These are phyloP conservation scores for Colletotrichum scovillei DNA, from an alignment of 2,329 filamentous ascomycete genomes.

Conservation along the genomic window DNA sequence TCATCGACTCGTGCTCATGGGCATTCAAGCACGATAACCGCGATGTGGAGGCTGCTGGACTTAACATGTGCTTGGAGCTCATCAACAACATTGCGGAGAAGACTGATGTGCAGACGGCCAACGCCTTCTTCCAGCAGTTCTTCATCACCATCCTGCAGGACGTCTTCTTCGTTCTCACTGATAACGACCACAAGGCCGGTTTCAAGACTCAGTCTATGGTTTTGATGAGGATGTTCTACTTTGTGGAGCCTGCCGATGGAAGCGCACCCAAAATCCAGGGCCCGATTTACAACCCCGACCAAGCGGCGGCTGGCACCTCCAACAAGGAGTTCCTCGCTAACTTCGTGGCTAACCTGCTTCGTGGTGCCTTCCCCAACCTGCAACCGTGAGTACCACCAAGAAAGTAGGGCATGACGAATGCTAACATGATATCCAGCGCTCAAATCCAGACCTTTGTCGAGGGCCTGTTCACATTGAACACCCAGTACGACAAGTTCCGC, in stretches of 20 bases:
- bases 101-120: slow-evolving; percentile 85
- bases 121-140: slow-evolving; percentile 98
- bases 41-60: slow-evolving; percentile 93
- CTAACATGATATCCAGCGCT: slow-evolving; percentile 64
- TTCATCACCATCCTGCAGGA: slow-evolving; percentile 96
- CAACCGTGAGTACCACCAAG: slow-evolving; percentile 74
- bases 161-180: slow-evolving; percentile 97
- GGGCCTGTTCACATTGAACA: slow-evolving; percentile 88
- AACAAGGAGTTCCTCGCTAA: slow-evolving; percentile 92
- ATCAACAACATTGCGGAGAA: slow-evolving; percentile 95
- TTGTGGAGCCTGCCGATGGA: slow-evolving; percentile 80
- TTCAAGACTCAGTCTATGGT: slow-evolving; percentile 98
- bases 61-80: slow-evolving; percentile 98
- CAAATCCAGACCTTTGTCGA: slow-evolving; percentile 94
- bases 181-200: slow-evolving; percentile 97
- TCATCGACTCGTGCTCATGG: slow-evolving; percentile 99
- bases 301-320: slow-evolving; percentile 83
- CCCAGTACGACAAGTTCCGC: slow-evolving; percentile 93
- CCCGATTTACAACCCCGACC: slow-evolving; percentile 87
- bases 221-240: slow-evolving; percentile 94
- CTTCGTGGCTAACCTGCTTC: slow-evolving; percentile 86
- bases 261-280: slow-evolving; percentile 86
- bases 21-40: slow-evolving; percentile 99
- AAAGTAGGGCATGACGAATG: not conserved
- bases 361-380: slow-evolving; percentile 93